A percentile compares a stretch with the other conserved stretches of the same genome.
Conservation (phyloP, 768 basidiomycete species). For the Rhodotorula diobovata region DNA sequence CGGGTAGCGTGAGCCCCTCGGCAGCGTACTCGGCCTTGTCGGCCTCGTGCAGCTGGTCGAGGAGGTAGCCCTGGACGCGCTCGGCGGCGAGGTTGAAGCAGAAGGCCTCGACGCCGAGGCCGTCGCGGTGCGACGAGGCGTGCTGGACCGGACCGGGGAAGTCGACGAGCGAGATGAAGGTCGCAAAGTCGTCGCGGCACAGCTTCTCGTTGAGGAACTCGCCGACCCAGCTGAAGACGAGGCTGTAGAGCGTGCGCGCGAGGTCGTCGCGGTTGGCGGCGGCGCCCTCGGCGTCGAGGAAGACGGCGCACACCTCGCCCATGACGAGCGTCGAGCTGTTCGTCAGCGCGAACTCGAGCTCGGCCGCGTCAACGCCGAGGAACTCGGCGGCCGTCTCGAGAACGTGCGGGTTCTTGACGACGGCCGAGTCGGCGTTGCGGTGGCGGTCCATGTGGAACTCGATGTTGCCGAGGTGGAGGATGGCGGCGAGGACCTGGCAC, state of each 20-base stretch:
- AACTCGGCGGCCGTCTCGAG: constrained; percentile 85
- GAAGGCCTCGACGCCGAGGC: constrained; percentile 75
- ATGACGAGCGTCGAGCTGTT: constrained; percentile 89
- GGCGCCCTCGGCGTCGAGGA: constrained; percentile 89
- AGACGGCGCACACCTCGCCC: constrained; percentile 94
- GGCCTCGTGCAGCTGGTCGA: constrained; percentile 71
- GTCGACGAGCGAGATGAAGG: constrained; percentile 89
- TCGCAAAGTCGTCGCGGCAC: constrained; percentile 79
- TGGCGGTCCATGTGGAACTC: constrained; percentile 79
- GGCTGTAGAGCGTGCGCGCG: constrained; percentile 84
- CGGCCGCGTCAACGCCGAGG: constrained; percentile 61
- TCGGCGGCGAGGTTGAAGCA: constrained; percentile 96
- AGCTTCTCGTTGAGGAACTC: constrained; percentile 93
- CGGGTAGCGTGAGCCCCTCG: constrained; percentile 72
- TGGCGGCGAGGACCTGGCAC: constrained; percentile 89
- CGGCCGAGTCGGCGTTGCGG: constrained; percentile 85
- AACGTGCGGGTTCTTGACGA: constrained; percentile 77
- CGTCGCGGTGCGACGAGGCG: constrained; percentile 58
- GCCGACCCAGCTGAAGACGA: constrained; percentile 93
- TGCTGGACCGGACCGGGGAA: constrained; percentile 83
- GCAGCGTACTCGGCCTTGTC: constrained; percentile 75
- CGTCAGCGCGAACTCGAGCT: constrained; percentile 71
- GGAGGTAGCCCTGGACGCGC: constrained; percentile 74
- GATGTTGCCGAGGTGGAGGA: constrained; percentile 92
- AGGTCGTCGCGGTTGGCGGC: constrained; percentile 90